Percentiles rank a stretch among this genome's conserved stretches.
These are phyloP conservation scores for Oryza coarctata DNA, from an alignment of 176 grass and related monocot genomes.

Conservation along the genomic window DNA sequence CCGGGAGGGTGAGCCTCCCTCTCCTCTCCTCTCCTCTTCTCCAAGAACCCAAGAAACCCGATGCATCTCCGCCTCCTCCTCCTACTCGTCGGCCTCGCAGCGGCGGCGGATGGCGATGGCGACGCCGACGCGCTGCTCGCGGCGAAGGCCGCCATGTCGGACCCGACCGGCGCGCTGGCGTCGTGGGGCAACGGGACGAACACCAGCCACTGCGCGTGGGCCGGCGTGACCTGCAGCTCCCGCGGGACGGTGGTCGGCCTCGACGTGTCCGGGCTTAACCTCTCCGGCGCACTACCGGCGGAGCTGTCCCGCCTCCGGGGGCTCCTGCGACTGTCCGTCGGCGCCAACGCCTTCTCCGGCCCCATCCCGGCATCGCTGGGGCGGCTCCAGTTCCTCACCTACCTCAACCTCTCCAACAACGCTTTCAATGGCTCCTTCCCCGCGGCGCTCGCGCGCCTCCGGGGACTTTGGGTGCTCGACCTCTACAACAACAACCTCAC, in stretches of 20 bases:
- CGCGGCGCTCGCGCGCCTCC: constrained; percentile 42
- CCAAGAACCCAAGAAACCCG: constrained; percentile 12
- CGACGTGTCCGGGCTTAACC: constrained; percentile 57
- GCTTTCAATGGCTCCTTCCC: constrained; percentile 63
- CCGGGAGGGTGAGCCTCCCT: constrained; percentile 29
- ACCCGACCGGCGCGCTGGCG: constrained; percentile 58
- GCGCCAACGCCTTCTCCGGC: constrained; percentile 52
- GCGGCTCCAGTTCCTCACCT: constrained; percentile 47
- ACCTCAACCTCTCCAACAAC: constrained; percentile 95
- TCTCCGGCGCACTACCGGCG: constrained; percentile 60
- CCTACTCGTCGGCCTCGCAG: constrained; percentile 6
- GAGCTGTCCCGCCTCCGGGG: constrained; percentile 44
- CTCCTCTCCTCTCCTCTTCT: background rate
- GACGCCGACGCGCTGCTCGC: constrained; percentile 56
- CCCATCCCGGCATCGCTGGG: constrained; percentile 52
- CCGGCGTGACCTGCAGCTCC: constrained; percentile 58
- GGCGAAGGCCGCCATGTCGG: constrained; percentile 59
- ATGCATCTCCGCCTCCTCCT: constrained; percentile 30
- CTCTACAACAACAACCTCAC: constrained; percentile 92
- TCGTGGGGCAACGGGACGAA: constrained; percentile 45
- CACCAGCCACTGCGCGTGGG: constrained; percentile 45
- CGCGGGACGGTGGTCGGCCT: constrained; percentile 44
- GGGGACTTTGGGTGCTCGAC: constrained; percentile 52
- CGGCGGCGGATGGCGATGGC: constrained; percentile 3
- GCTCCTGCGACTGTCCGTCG: constrained; percentile 56